Conservation (phyloP, 2,329 filamentous ascomycete genomes). For the Arthrinium puccinioides region DNA sequence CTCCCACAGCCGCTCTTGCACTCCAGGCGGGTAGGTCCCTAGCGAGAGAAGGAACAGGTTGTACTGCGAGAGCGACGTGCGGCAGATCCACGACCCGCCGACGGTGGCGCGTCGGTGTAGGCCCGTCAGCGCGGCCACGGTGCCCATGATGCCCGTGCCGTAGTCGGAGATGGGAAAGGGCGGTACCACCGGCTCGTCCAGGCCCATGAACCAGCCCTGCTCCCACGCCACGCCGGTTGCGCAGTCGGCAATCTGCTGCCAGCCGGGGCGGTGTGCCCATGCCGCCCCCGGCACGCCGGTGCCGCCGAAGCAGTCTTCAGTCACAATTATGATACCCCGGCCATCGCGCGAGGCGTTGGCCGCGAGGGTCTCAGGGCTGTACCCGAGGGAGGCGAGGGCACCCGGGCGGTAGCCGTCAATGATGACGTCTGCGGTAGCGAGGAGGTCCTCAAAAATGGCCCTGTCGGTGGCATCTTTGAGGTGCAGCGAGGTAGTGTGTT, state of each 20-base stretch:
- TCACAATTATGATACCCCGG: slow-evolving; percentile 60
- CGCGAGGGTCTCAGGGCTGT: slow-evolving; percentile 47
- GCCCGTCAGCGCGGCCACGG: slow-evolving; percentile 23
- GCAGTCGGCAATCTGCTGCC: slow-evolving; percentile 42
- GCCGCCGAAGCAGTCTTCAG: slow-evolving; percentile 66
- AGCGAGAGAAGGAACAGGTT: slow-evolving; percentile 26
- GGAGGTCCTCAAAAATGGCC: slow-evolving; percentile 47
- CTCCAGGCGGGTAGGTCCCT: slow-evolving; percentile 38
- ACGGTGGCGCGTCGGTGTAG: slow-evolving; percentile 23
- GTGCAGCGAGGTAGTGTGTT: slow-evolving; percentile 58
- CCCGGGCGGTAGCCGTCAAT: slow-evolving; percentile 65
- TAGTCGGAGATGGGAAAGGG: slow-evolving; percentile 54
- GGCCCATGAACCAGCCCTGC: slow-evolving; percentile 29
- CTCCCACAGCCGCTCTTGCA: slow-evolving; percentile 39
- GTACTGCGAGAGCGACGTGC: slow-evolving; percentile 27
- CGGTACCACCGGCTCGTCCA: slow-evolving; percentile 56
- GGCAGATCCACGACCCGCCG: slow-evolving; percentile 26
- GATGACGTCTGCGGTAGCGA: slow-evolving; percentile 57
- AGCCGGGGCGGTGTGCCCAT: slow-evolving; percentile 58
- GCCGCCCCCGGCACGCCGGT: slow-evolving; percentile 36
- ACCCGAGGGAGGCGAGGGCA: slow-evolving; percentile 55
- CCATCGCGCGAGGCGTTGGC: slow-evolving; percentile 45
- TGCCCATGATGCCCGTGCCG: slow-evolving; percentile 25
- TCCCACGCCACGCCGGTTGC: slow-evolving; percentile 27
- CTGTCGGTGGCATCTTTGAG: slow-evolving; percentile 49